Evolutionary conservation across 768 basidiomycete genomes (phyloP).

Genomic region (Sporobolomyces roseus): DNA sequence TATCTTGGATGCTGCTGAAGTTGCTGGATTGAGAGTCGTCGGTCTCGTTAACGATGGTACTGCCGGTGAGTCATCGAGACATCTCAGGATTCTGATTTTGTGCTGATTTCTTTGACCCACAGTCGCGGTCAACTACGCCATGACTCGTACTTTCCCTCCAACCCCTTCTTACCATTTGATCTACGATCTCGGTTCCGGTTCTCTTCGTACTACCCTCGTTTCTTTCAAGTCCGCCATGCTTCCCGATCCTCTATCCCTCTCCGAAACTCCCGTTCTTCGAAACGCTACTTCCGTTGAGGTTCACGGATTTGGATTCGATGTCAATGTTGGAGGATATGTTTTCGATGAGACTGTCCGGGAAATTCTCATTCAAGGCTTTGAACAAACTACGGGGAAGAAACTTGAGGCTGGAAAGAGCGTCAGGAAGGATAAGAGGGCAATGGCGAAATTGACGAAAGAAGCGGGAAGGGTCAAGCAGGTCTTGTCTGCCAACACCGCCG

Average conservation of each 20-base stretch:
- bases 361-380: slow-evolving; percentile 70
- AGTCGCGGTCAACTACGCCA: slow-evolving; percentile 96
- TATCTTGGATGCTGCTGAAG: slow-evolving; percentile 83
- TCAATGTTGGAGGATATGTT: slow-evolving; percentile 71
- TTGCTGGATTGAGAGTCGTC: slow-evolving; percentile 77
- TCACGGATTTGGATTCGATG: slow-evolving; percentile 76
- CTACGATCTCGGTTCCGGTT: slow-evolving; percentile 87
- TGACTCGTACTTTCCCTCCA: slow-evolving; percentile 79
- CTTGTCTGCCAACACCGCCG: slow-evolving; percentile 85
- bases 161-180: slow-evolving; percentile 76
- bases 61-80: slow-evolving; percentile 54
- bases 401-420: slow-evolving; percentile 45
- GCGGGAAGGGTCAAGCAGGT: slow-evolving; percentile 85
- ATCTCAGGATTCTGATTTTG: too few relatives aligned
- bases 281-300: slow-evolving; percentile 59
- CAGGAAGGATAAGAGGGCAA: slow-evolving; percentile 67
- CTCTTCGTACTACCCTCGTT: slow-evolving; percentile 72
- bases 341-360: slow-evolving; percentile 78
- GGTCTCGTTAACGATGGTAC: slow-evolving; percentile 88
- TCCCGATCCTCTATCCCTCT: slow-evolving; percentile 52
- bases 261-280: slow-evolving; percentile 48
- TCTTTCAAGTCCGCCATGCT: slow-evolving; percentile 56
- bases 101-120: neutral
- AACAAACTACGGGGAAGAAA: slow-evolving; percentile 59
- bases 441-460: slow-evolving; percentile 94